Evolutionary conservation across 192 early-diverging fungal species (phyloP), one percentile per base, ranked within the genome.

Genomic region (Mortierella hygrophila): DNA sequence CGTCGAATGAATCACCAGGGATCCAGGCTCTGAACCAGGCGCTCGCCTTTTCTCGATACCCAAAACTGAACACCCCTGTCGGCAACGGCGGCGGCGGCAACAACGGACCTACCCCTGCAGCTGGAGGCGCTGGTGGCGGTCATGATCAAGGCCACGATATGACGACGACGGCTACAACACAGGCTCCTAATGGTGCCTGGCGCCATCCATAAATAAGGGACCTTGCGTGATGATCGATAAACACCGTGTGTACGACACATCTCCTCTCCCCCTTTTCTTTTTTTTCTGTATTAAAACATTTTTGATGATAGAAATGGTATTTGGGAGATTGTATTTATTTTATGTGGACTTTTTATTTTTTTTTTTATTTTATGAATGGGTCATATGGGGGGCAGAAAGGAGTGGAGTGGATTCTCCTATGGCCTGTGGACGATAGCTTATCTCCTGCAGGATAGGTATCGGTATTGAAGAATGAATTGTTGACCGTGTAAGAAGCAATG

Each of bases 1-100:
- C 72, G 20, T 29, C 47, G 40, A 29, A 29, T 47, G 42, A 73
- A 21, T 72, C 52, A 8, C 49, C 57, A 20, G 78, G 78, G 18
- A n/a, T 80, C 35, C 54, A 68, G 32, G 57, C 57, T 26, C 60
- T 80, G 10, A 80, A 80, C 29, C 52, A 80, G 7, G 78, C 78
- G 10, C 44, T 80, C 2, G 60, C 47, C 1, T 68, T 72, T 40
- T 63, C 70, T 46, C 70, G 72, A 38, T 80, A 80, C 49, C 78
- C 78, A 20, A 72, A 80, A 23, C 57, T 80, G 55, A 40, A 68
- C 11, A 65, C 60, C 11, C 11, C 60, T 60, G 2, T 11, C 44
- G 44, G 44, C 49, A 16, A 16, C 4, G 29, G 60, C 11, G 35
- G 35, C 35, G 35, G 60, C 60, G 38, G 38, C 38, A 40, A 40